These are phyloP conservation scores for Pyricularia sp. DNA, from an alignment of 2,329 filamentous ascomycete genomes.

Conservation along the genomic window DNA sequence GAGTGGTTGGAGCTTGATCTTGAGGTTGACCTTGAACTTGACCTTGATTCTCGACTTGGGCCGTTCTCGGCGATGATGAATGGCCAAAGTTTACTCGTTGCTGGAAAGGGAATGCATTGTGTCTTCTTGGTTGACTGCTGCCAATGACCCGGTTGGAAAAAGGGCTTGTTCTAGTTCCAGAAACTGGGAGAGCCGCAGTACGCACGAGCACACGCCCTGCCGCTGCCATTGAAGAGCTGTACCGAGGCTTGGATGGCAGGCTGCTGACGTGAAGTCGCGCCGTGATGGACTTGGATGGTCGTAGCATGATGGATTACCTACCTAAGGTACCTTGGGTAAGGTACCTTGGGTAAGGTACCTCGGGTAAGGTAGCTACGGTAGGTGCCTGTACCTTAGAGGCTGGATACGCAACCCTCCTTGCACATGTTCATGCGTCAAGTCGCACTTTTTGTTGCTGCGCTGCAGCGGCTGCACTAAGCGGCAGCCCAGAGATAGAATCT, in stretches of 20 bases:
- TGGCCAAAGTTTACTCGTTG: background rate
- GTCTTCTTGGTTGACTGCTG: background rate
- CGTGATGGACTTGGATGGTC: background rate
- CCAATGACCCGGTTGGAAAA: background rate
- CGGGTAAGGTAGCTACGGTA: no score
- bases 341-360: no score
- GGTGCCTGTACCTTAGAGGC: no score
- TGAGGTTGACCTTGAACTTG: no score
- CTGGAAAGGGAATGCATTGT: background rate
- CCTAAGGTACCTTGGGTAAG: no score
- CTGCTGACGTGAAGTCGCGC: background rate
- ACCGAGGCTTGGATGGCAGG: background rate
- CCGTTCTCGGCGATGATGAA: background rate
- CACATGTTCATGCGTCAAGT: no score
- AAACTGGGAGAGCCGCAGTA: background rate
- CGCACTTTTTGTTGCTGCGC: background rate
- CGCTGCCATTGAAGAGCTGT: background rate
- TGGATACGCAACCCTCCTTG: no score
- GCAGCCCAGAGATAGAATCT: background rate
- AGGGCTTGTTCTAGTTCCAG: background rate
- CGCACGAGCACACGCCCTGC: background rate
- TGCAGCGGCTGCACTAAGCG: background rate
- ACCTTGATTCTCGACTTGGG: background rate
- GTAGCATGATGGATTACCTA: background rate
- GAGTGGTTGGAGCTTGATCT: no score